Base-by-base conservation (phyloP, 2,329 filamentous ascomycete species). In the Aspergillus persii region DNA sequence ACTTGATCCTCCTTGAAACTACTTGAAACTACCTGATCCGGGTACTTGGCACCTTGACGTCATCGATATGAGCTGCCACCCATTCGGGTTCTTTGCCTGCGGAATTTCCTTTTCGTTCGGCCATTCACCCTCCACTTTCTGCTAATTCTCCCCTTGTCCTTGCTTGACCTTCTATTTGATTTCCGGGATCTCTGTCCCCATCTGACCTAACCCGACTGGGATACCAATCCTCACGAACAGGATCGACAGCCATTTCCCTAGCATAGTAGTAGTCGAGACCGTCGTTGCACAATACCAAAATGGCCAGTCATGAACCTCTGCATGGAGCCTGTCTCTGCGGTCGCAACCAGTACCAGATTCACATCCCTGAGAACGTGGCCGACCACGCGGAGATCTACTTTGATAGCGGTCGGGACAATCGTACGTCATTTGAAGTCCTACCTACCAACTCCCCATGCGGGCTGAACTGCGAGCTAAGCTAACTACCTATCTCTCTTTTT, bases 291-390 rank as follows among this genome's bases (percentile, higher is more conserved):
- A 29, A 50, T 26, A 9, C 15, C 56, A 30, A 7, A 30, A 68
- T 67, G 64, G 44, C 54, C 31, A 44, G 72, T 56, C 63, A 71
- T 46, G 72, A 84, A 61, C 82, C 83, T 44, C 83, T 96, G 58
- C 86, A 84, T 64, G 92, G 92, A 68, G 85, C 87, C 64, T 96
- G 93, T 79, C 87, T 89, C 55, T 97, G 93, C 75, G 92, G 92
- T 58, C 86, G 93, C 61, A 96, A 95, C 71, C 84, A 88, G 71
- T 96, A 96, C 77, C 82, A 87, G 59, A 86, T 96, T 66, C 77
- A 85, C 50, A 82, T 94, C 27, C 92, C 92, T 1, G 74, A 80
- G 23, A 76, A 81, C 66, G 79, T 83, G 46, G 76, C 79, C 44
- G 78, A 86, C 36, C 77, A 83, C 53, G 86, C 88, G 15, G 83